These are phyloP conservation scores for Macrophomina phaseolina DNA, from an alignment of 2,329 filamentous ascomycete genomes.

Conservation along the genomic window DNA sequence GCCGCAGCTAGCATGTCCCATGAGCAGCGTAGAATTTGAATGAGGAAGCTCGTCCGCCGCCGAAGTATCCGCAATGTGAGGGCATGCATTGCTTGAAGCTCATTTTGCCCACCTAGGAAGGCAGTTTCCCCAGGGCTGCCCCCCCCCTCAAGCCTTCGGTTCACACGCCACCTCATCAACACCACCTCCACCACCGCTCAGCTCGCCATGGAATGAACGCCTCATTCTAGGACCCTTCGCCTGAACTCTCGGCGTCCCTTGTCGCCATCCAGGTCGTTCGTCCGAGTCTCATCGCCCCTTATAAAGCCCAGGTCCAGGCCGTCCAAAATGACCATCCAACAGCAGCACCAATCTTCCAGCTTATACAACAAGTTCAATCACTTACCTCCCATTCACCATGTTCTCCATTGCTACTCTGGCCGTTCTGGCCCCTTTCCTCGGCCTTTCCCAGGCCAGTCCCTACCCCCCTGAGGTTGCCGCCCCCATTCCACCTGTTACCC, in stretches of 20 bases:
- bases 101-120: not conserved
- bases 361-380: not conserved
- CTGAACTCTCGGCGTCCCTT: not conserved
- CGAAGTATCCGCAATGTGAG: not conserved
- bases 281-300: not conserved
- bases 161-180: not conserved
- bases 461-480: not conserved
- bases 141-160: no score
- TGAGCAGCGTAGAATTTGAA: not conserved
- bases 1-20: not conserved
- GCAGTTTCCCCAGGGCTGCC: not conserved
- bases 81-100: not conserved
- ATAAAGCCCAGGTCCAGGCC: not conserved
- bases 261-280: not conserved
- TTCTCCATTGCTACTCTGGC: not conserved
- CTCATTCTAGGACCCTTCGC: not conserved
- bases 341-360: not conserved
- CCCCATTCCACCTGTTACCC: not conserved
- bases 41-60: not conserved
- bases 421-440: not conserved
- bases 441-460: not conserved
- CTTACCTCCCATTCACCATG: not conserved
- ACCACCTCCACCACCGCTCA: not conserved
- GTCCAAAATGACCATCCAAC: not conserved
- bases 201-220: not conserved